Conservation (phyloP, 2,329 filamentous ascomycete species). For the Aureobasidium sp. region DNA sequence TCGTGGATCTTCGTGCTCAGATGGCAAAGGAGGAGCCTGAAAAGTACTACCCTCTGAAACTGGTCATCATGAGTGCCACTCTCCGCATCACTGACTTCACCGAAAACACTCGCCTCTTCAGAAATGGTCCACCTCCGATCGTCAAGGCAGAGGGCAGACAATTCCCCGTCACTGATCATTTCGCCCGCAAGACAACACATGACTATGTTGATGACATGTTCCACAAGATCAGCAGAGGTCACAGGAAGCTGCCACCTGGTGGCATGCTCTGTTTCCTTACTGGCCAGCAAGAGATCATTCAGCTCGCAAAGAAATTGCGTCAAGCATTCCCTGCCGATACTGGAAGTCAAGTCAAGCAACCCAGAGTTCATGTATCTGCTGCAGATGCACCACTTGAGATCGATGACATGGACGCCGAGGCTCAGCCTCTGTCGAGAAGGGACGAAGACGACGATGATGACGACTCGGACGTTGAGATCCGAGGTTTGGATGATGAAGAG, state of each 20-base stretch:
- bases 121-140: conserved; percentile 64
- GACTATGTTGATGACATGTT: conserved; percentile 91
- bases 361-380: conserved; percentile 63
- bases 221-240: conserved; percentile 76
- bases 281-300: conserved; percentile 81
- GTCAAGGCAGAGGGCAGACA: conserved; percentile 88
- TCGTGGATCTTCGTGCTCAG: conserved; percentile 73
- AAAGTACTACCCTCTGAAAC: conserved; percentile 66
- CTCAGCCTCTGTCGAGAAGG: conserved; percentile 31
- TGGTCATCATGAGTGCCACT: conserved; percentile 97
- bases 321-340: conserved; percentile 52
- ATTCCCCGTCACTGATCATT: conserved; percentile 83
- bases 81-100: conserved; percentile 85
- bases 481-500: conserved; percentile 50
- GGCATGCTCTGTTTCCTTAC: conserved; percentile 92
- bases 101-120: conserved; percentile 72
- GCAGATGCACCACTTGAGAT: conserved; percentile 65
- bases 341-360: conserved; percentile 42
- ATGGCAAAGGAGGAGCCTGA: conserved; percentile 64
- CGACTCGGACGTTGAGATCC: conserved; percentile 52
- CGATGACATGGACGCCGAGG: conserved; percentile 68
- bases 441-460: conserved; percentile 28
- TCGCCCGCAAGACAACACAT: conserved; percentile 68
- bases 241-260: conserved; percentile 81
- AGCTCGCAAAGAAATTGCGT: conserved; percentile 72